A percentile compares a stretch with the other conserved stretches of the same genome.
Conservation (phyloP, 2,329 filamentous ascomycete species). For the Graphiopsis chlorocephala region DNA sequence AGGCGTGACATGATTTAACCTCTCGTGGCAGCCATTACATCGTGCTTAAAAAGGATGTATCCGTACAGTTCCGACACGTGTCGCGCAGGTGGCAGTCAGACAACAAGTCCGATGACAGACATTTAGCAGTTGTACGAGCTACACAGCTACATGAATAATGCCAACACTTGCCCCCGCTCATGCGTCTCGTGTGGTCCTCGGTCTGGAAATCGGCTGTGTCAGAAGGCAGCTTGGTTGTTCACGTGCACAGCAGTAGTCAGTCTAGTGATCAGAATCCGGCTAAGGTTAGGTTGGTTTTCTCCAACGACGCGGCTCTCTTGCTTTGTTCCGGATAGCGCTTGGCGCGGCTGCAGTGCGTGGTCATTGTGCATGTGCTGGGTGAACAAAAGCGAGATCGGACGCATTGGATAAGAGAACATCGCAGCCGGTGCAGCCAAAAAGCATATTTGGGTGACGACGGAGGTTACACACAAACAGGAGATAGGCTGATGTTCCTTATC, state of each 20-base stretch:
- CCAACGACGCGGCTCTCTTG: neutral
- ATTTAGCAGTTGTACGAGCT: neutral
- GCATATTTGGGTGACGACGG: neutral
- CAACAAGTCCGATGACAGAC: neutral
- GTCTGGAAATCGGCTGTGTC: neutral
- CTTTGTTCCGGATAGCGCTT: slow-evolving; percentile 7
- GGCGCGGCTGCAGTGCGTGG: slow-evolving; percentile 5
- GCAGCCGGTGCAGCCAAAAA: neutral
- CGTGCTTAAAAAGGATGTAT: neutral
- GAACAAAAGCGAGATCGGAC: neutral
- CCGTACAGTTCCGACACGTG: neutral
- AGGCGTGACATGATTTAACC: neutral
- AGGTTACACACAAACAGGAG: neutral
- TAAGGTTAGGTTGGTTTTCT: neutral
- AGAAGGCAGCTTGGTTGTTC: neutral
- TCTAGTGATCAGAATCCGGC: neutral
- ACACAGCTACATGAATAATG: slow-evolving; percentile 9
- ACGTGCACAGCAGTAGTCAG: neutral
- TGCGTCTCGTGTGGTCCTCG: neutral
- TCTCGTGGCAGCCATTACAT: neutral
- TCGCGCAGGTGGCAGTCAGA: neutral
- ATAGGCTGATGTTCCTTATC: neutral
- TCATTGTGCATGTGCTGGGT: slow-evolving; percentile 8
- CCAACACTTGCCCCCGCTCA: slow-evolving; percentile 6
- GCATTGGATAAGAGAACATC: neutral